phyloP scores from a whole-genome alignment of 108 stramenopile species.

The Nitzschia sp. region DNA sequence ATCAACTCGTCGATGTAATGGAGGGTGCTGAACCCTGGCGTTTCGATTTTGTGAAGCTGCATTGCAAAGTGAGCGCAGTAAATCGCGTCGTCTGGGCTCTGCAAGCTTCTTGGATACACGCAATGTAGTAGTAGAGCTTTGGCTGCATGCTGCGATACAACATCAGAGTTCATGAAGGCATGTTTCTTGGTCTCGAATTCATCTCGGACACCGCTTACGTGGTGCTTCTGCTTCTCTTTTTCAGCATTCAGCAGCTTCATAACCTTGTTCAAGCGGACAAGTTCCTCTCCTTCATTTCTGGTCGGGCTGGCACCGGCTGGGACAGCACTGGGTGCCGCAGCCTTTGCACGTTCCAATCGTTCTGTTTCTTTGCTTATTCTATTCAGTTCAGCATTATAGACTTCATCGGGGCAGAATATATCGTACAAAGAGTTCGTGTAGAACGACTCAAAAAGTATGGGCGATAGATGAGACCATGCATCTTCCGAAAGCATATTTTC shows the following conservation, averaged over 20 bases:
- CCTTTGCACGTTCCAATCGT: constrained; percentile 50
- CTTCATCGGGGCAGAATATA: constrained; percentile 66
- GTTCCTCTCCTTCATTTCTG: constrained; percentile 40
- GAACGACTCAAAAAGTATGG: constrained; percentile 70
- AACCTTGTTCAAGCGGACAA: constrained; percentile 50
- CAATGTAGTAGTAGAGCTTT: constrained; percentile 69
- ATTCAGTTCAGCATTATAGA: constrained; percentile 62
- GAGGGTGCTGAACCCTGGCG: constrained; percentile 80
- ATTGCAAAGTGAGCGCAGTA: constrained; percentile 77
- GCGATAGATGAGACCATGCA: constrained; percentile 55
- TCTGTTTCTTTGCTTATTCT: constrained; percentile 74
- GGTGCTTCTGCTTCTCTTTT: constrained; percentile 62
- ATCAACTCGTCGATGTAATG: constrained; percentile 68
- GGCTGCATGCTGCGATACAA: constrained; percentile 27
- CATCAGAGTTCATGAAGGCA: constrained; percentile 35
- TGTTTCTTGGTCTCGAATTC: constrained; percentile 46
- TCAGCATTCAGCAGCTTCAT: constrained; percentile 53
- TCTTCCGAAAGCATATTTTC: constrained; percentile 23
- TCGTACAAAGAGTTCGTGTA: constrained; percentile 70
- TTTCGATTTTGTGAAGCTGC: constrained; percentile 72
- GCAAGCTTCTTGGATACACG: constrained; percentile 68
- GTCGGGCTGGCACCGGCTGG: constrained; percentile 28
- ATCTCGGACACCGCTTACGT: constrained; percentile 43
- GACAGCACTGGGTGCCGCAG: constrained; percentile 28
- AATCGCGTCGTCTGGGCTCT: constrained; percentile 85